phyloP scores from a whole-genome alignment of 2,329 filamentous ascomycete species.

The Botrytis squamosa region DNA sequence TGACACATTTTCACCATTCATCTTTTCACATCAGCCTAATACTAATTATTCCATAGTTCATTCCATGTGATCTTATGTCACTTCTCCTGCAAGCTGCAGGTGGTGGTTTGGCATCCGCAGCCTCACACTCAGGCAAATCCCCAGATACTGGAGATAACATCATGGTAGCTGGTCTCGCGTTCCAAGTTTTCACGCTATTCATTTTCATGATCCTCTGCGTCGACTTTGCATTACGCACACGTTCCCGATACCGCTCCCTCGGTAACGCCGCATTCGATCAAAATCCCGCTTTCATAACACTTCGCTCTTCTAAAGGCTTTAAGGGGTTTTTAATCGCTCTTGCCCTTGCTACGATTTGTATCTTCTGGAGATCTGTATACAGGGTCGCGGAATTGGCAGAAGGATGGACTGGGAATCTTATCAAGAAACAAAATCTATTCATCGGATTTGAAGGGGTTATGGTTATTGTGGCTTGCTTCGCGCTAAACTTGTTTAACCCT shows the following conservation, averaged over 20 bases:
- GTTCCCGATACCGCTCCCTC: constrained; percentile 39
- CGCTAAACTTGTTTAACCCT: constrained; percentile 43
- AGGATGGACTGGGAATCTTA: constrained; percentile 45
- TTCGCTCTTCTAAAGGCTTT: constrained; percentile 30
- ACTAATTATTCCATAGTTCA: constrained; percentile 47
- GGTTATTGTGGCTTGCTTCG: constrained; percentile 31
- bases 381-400: constrained; percentile 53
- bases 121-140: constrained; percentile 42
- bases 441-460: constrained; percentile 38
- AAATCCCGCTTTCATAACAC: constrained; percentile 24
- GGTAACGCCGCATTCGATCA: constrained; percentile 33
- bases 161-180: constrained; percentile 62
- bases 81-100: constrained; percentile 60
- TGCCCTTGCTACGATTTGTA: constrained; percentile 51
- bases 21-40: constrained; percentile 23
- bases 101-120: constrained; percentile 57
- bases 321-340: constrained; percentile 38
- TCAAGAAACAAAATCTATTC: constrained; percentile 30
- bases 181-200: constrained; percentile 58
- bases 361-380: constrained; percentile 57
- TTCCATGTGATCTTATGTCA: constrained; percentile 61
- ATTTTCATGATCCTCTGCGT: constrained; percentile 49
- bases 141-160: constrained; percentile 53
- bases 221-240: constrained; percentile 32
- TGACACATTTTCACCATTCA: constrained; percentile 34